A percentile compares a stretch with the other conserved stretches of the same genome.
These are phyloP conservation scores for Hemisphaericaspora xylofermentans DNA, from an alignment of 1,139 yeast genomes.

Conservation along the genomic window DNA sequence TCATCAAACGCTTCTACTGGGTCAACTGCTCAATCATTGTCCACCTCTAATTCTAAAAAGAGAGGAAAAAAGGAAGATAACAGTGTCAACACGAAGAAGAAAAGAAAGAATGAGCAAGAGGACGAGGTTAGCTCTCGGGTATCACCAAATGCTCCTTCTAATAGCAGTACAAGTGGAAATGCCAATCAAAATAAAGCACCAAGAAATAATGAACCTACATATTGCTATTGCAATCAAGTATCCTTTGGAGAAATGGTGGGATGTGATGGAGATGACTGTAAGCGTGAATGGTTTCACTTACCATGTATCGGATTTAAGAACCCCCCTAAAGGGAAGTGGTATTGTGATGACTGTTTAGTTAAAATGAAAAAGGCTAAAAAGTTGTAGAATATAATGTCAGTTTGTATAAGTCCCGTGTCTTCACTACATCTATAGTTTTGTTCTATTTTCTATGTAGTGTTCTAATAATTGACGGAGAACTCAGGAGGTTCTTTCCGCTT, in stretches of 20 bases:
- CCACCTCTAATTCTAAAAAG: conserved; percentile 7
- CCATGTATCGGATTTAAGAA: conserved; percentile 91
- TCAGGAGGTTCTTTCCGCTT: background rate
- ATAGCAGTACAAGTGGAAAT: background rate
- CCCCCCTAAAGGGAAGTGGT: conserved; percentile 97
- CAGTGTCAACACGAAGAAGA: conserved; percentile 4
- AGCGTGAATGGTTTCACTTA: conserved; percentile 94
- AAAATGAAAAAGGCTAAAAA: conserved; percentile 36
- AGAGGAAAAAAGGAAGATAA: conserved; percentile 7
- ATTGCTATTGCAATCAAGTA: conserved; percentile 94
- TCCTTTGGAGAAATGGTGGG: conserved; percentile 99
- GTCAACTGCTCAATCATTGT: conserved; percentile 1
- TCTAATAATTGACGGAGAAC: background rate
- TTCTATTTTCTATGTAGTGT: background rate
- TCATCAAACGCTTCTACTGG: conserved; percentile 4
- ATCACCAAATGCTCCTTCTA: conserved; percentile 4
- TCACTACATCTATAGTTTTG: background rate
- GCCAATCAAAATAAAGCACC: conserved; percentile 7
- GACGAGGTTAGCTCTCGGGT: background rate
- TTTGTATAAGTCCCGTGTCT: background rate
- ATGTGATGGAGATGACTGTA: conserved; percentile 92
- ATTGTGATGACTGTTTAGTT: conserved; percentile 79
- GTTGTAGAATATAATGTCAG: too few species aligned
- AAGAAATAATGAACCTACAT: conserved; percentile 64
- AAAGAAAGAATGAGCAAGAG: conserved; percentile 7